phyloP scores from a whole-genome alignment of 176 grass and related monocot species.

The Tuctoria greenei region DNA sequence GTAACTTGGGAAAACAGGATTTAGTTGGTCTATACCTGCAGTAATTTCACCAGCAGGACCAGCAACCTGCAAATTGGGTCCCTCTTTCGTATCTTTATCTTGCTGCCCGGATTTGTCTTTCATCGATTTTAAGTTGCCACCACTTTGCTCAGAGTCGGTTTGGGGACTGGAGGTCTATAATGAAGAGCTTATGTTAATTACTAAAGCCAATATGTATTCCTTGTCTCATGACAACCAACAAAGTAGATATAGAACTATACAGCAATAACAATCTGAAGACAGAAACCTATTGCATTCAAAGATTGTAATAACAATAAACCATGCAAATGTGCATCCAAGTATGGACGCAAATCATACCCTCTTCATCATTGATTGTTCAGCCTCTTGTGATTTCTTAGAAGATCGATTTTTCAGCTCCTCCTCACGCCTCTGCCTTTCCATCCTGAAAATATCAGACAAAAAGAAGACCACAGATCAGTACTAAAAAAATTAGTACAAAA shows the following conservation, averaged over 20 bases:
- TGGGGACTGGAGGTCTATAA: constrained; percentile 76
- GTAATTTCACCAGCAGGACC: constrained; percentile 82
- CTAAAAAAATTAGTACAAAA: constrained; percentile 11
- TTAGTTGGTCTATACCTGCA: constrained; percentile 55
- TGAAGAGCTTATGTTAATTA: constrained; percentile 36
- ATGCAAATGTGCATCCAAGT: constrained; percentile 7
- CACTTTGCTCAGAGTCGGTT: constrained; percentile 54
- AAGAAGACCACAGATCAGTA: constrained; percentile 21
- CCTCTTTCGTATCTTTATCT: constrained; percentile 82
- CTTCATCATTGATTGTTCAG: constrained; percentile 67
- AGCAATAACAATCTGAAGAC: neutral
- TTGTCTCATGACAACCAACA: constrained; percentile 10
- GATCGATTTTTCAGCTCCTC: constrained; percentile 75
- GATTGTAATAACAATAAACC: constrained; percentile 1
- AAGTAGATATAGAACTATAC: neutral
- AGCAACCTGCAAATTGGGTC: constrained; percentile 76
- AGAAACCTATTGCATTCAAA: constrained; percentile 2
- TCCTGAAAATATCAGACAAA: constrained; percentile 49
- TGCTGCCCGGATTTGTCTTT: constrained; percentile 80
- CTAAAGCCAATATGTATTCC: neutral
- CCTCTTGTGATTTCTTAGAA: constrained; percentile 81
- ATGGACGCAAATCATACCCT: constrained; percentile 38
- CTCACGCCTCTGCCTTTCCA: constrained; percentile 86
- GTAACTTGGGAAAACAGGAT: constrained; percentile 20
- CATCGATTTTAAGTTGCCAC: constrained; percentile 61